Base-by-base conservation (phyloP, 2,329 filamentous ascomycete species). In the Dissoconium aciculare region DNA sequence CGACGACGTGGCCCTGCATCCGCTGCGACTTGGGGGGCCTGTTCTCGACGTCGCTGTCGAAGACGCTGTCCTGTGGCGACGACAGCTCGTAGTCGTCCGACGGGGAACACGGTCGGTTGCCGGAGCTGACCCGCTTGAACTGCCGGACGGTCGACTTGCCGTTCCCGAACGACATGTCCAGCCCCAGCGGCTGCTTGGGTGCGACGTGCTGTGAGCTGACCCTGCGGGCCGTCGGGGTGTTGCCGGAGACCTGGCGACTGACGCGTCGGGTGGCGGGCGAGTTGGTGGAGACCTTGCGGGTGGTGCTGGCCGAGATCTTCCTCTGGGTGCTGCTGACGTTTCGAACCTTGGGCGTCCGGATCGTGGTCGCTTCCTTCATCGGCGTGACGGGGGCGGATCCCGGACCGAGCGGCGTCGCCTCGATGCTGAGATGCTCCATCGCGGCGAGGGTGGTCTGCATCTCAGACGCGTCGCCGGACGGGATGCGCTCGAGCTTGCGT, bases 141-240 rank as follows among this genome's bases (percentile, higher is more conserved):
- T 92, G 76, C 32, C 85, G 77, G 42, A 92, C 82, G 11, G 85
- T 93, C 1, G 87, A 94, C 2, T 81, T 82, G 5, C 77, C 79
- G 55, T 95, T 95, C 30, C 87, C 89, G 57, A 91, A 95, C 4
- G 78, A 91, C 64, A 92, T 76, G 48, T 95, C 83, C 2, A 89
- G 69, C 33, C 84, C 83, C 2, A 94, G 66, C 0, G 87, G 85
- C 41, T 81, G 76, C 55, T 82, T 84, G 5, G 35, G 31, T 19
- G 38, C 33, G n/a, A n/a, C n/a, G 11, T 42, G 43, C 27, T 52
- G 47, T 17, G 51, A 48, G 36, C 58, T 64, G 31, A 61, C 48
- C 12, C 56, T 55, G 12, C 60, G 56, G 17, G 60, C 55, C 3
- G 61, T 63, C 2, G 58, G 55, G 11, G 56, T 61, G 4, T 46